These are phyloP conservation scores for Apiosordaria backusii DNA, from an alignment of 495 filamentous ascomycete species.

Conservation along the genomic window DNA sequence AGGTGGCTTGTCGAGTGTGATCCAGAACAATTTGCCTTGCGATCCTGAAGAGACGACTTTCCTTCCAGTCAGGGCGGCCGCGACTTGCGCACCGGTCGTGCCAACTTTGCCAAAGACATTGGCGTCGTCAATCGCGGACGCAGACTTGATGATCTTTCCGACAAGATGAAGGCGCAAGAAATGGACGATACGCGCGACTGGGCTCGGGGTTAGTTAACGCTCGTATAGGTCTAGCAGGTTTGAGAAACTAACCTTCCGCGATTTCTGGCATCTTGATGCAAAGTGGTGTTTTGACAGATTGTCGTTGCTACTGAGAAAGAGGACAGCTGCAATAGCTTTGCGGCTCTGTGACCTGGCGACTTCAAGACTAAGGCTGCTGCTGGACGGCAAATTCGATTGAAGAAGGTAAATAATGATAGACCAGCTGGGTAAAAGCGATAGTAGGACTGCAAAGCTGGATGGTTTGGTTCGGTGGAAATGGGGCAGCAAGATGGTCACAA, in stretches of 20 bases:
- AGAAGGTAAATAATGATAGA: too few relatives aligned
- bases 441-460: not conserved
- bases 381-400: too few relatives aligned
- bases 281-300: not conserved
- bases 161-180: constrained; percentile 77
- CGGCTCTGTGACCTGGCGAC: not conserved
- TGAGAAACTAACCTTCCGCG: constrained; percentile 55
- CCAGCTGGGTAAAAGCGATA: not conserved
- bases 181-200: constrained; percentile 79
- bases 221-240: not conserved
- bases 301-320: too few relatives aligned
- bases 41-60: constrained; percentile 69
- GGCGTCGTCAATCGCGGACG: constrained; percentile 68
- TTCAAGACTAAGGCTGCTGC: not conserved
- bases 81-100: constrained; percentile 67
- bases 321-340: too few relatives aligned
- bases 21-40: constrained; percentile 96
- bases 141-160: constrained; percentile 70
- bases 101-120: constrained; percentile 87
- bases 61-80: constrained; percentile 69
- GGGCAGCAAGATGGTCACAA: not conserved
- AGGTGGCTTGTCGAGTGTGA: constrained; percentile 56
- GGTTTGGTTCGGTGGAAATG: not conserved
- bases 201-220: constrained; percentile 10
- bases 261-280: constrained; percentile 71